phyloP scores from a whole-genome alignment of 2,329 filamentous ascomycete genomes.

The Venturiaceae sp. region DNA sequence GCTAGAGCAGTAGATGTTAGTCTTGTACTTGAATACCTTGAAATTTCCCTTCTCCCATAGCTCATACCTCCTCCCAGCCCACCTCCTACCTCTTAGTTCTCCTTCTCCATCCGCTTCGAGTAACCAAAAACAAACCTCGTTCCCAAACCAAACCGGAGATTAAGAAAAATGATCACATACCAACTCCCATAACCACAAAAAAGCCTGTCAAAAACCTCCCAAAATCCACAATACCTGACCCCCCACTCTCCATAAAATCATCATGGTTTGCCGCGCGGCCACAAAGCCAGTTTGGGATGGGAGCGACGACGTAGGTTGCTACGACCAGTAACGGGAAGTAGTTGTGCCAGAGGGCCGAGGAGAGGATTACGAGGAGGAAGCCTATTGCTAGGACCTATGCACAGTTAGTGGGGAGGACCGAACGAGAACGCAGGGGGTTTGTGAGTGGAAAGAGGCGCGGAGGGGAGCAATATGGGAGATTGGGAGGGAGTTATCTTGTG shows the following conservation, averaged over 20 bases:
- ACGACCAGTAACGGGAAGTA: conserved; percentile 95
- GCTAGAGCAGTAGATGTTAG: conserved; percentile 41
- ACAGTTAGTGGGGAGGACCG: no score
- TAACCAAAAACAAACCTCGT: no score
- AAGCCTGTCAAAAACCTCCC: conserved; percentile 93
- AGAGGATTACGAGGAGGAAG: conserved; percentile 97
- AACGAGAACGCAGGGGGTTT: no score
- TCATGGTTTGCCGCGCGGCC: conserved; percentile 79
- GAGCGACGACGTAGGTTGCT: conserved; percentile 87
- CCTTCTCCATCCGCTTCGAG: no score
- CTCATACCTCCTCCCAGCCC: background rate
- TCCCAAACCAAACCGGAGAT: background rate
- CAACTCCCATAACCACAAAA: conserved; percentile 93
- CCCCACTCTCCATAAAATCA: conserved; percentile 84
- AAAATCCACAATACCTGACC: conserved; percentile 81
- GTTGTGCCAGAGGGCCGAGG: conserved; percentile 86
- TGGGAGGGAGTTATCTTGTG: background rate
- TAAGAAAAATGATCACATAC: conserved; percentile 43
- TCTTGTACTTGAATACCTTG: background rate
- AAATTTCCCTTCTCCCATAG: background rate
- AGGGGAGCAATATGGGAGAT: background rate
- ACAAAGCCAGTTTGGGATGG: conserved; percentile 95
- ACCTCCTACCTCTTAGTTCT: no score
- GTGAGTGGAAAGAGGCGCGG: no score
- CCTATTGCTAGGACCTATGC: conserved; percentile 81